These are phyloP conservation scores for Odontarrhena argentea DNA, from an alignment of 345 rosid species.

Conservation along the genomic window DNA sequence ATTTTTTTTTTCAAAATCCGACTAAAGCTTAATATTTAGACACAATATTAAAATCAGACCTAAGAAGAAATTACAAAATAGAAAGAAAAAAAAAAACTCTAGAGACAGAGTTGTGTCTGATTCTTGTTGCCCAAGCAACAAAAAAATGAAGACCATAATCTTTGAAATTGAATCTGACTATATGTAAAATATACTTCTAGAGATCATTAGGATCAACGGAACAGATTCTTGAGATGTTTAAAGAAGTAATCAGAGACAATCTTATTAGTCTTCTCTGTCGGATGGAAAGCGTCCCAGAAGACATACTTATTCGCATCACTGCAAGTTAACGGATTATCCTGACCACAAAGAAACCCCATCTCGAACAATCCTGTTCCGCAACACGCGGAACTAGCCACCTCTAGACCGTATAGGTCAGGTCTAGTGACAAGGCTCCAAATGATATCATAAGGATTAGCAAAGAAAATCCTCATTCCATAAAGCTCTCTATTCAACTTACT, in stretches of 20 bases:
- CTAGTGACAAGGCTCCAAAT: slow-evolving; percentile 44
- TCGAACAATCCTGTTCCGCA: slow-evolving; percentile 69
- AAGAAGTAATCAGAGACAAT: slow-evolving; percentile 38
- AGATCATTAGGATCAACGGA: slow-evolving; percentile 17
- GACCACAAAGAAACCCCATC: slow-evolving; percentile 61
- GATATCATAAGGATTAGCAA: slow-evolving; percentile 52
- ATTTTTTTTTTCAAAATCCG: not conserved
- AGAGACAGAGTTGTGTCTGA: not conserved
- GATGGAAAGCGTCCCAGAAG: slow-evolving; percentile 51
- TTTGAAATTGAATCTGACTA: slow-evolving; percentile 21
- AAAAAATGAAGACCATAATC: not conserved
- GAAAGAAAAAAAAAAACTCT: not conserved
- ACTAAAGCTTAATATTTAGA: not conserved
- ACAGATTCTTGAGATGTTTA: slow-evolving; percentile 36
- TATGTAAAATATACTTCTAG: not conserved
- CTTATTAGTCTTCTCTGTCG: slow-evolving; percentile 41
- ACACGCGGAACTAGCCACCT: slow-evolving; percentile 54
- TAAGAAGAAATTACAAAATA: not conserved
- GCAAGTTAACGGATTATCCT: slow-evolving; percentile 48
- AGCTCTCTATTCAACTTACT: slow-evolving; percentile 47
- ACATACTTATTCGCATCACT: slow-evolving; percentile 61
- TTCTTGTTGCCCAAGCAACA: slow-evolving; percentile 21
- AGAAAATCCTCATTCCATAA: slow-evolving; percentile 45
- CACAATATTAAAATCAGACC: not conserved
- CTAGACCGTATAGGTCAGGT: slow-evolving; percentile 56